A percentile compares a stretch with the other conserved stretches of the same genome.
Conservation (phyloP, 805 yeast genomes). For the Lipomyces sp. region DNA sequence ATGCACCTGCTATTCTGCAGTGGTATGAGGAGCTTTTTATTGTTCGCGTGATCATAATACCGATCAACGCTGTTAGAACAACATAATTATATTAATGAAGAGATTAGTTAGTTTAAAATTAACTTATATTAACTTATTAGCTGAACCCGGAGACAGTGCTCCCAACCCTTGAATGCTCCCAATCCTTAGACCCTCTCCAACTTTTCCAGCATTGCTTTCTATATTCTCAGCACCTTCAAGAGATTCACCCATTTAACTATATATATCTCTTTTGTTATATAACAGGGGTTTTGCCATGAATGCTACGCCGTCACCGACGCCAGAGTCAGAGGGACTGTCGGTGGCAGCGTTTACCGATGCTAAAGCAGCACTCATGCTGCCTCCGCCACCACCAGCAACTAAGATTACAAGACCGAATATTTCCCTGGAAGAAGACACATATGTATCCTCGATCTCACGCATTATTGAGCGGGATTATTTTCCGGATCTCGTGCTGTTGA, state of each 20-base stretch:
- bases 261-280: neutral
- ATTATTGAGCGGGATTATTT: conserved; percentile 41
- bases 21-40: neutral
- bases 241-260: neutral
- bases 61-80: neutral
- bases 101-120: too few species aligned
- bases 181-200: neutral
- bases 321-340: neutral
- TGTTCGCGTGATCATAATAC: neutral
- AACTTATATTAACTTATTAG: too few species aligned
- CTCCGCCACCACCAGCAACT: conserved; percentile 26
- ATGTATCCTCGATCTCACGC: conserved; percentile 35
- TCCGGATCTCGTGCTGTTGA: conserved; percentile 32
- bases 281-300: neutral
- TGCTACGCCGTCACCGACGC: neutral
- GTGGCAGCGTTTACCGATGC: conserved; percentile 5
- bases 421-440: conserved; percentile 43
- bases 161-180: too few species aligned
- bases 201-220: neutral
- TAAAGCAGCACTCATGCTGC: conserved; percentile 14
- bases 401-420: conserved; percentile 23
- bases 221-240: too few species aligned
- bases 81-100: too few species aligned
- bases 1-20: neutral
- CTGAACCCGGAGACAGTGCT: too few species aligned